A percentile compares a stretch with the other conserved stretches of the same genome.
Conservation (phyloP, 2,329 filamentous ascomycete genomes). For the Gnomoniopsis sp. region DNA sequence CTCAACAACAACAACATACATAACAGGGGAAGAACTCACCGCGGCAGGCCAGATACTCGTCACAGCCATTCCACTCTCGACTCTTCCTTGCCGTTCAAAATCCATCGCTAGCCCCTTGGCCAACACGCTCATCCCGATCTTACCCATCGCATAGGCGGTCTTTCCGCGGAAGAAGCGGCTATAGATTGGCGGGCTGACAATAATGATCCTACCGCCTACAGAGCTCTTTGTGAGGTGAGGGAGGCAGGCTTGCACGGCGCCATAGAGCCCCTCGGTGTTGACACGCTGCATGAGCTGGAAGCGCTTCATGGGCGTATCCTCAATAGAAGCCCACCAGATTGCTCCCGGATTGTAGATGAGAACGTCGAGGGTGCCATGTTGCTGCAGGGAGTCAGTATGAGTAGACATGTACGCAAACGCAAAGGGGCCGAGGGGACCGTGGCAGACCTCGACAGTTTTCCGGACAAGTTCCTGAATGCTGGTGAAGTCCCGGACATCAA, state of each 20-base stretch:
- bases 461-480: conserved; percentile 60
- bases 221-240: conserved; percentile 58
- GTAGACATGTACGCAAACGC: not conserved
- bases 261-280: conserved; percentile 75
- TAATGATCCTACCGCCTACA: conserved; percentile 62
- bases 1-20: no score
- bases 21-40: conserved; percentile 48
- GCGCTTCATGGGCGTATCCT: conserved; percentile 69
- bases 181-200: conserved; percentile 83
- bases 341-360: conserved; percentile 81
- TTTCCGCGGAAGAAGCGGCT: conserved; percentile 82
- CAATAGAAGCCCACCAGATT: conserved; percentile 78
- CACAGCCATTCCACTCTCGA: conserved; percentile 47
- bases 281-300: conserved; percentile 76
- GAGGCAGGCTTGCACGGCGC: conserved; percentile 62
- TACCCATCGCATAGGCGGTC: conserved; percentile 76
- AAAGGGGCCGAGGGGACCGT: not conserved
- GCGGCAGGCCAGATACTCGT: conserved; percentile 80
- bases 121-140: conserved; percentile 78
- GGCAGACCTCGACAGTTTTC: conserved; percentile 45
- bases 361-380: conserved; percentile 65
- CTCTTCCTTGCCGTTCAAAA: conserved; percentile 61
- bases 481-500: conserved; percentile 65
- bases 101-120: conserved; percentile 83
- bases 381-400: conserved; percentile 26